phyloP scores from a whole-genome alignment of 176 grass and related monocot species.

The Dactylis glomerata region DNA sequence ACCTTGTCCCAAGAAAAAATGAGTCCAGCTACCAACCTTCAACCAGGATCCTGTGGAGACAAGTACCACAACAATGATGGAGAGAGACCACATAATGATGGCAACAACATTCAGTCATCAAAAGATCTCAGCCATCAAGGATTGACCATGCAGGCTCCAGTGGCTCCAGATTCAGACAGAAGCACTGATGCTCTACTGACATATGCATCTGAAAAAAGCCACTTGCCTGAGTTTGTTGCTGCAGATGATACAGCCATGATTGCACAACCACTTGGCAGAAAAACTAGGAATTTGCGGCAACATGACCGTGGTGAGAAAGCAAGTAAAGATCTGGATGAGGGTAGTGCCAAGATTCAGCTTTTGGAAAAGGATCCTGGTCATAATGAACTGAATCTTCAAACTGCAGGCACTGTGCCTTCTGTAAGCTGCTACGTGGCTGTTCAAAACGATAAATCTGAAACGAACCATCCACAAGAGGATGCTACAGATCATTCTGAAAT shows the following conservation, averaged over 20 bases:
- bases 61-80: slow-evolving; percentile 1
- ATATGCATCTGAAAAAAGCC: background rate
- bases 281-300: slow-evolving; percentile 16
- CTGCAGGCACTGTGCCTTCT: slow-evolving; percentile 17
- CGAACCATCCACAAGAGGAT: slow-evolving; percentile 20
- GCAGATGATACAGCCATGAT: background rate
- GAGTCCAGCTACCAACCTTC: slow-evolving; percentile 14
- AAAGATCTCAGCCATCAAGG: slow-evolving; percentile 27
- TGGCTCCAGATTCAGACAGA: slow-evolving; percentile 2
- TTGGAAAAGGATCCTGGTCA: slow-evolving; percentile 9
- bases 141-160: background rate
- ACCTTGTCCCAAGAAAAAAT: background rate
- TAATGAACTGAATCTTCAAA: background rate
- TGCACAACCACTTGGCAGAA: background rate
- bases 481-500: background rate
- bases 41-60: background rate
- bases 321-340: slow-evolving; percentile 27
- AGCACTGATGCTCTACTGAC: background rate
- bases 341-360: slow-evolving; percentile 3
- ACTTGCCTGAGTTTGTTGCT: slow-evolving; percentile 19
- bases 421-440: slow-evolving; percentile 5
- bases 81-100: slow-evolving; percentile 6
- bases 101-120: slow-evolving; percentile 3
- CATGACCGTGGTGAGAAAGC: slow-evolving; percentile 23
- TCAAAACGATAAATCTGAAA: slow-evolving; percentile 23